Conservation (phyloP, 2,329 filamentous ascomycete genomes). For the Ampelomyces quisqualis region DNA sequence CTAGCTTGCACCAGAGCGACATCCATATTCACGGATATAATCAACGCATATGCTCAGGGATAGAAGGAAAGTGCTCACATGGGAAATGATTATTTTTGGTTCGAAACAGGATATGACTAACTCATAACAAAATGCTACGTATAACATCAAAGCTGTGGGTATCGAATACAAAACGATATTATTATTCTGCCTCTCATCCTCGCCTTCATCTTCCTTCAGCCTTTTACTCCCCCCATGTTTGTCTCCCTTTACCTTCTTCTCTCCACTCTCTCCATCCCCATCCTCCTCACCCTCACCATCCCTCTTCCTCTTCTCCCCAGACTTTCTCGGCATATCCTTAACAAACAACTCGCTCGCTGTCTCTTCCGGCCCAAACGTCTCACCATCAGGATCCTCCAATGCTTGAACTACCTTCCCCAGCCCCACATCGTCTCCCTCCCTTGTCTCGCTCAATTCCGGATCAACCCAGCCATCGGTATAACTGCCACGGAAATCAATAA, state of each 20-base stretch:
- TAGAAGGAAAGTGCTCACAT: too few relatives aligned
- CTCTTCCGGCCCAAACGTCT: slow-evolving; percentile 6
- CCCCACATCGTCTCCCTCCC: slow-evolving; percentile 43
- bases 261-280: not conserved
- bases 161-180: too few relatives aligned
- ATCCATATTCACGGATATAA: too few relatives aligned
- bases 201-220: not conserved
- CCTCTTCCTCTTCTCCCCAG: not conserved
- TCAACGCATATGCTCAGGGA: too few relatives aligned
- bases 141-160: too few relatives aligned
- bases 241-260: not conserved
- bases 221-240: not conserved
- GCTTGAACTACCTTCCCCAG: slow-evolving; percentile 18
- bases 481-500: slow-evolving; percentile 47
- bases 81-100: too few relatives aligned
- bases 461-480: slow-evolving; percentile 48
- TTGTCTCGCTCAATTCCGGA: slow-evolving; percentile 40
- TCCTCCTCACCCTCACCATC: not conserved
- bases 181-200: not conserved
- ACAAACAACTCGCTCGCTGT: slow-evolving; percentile 10
- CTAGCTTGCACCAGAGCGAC: too few relatives aligned
- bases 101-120: too few relatives aligned
- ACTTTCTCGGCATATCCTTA: slow-evolving; percentile 3
- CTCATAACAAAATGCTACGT: too few relatives aligned
- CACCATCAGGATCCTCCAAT: slow-evolving; percentile 12